phyloP scores from a whole-genome alignment of 176 grass and related monocot species.

The Phoenix dactylifera region DNA sequence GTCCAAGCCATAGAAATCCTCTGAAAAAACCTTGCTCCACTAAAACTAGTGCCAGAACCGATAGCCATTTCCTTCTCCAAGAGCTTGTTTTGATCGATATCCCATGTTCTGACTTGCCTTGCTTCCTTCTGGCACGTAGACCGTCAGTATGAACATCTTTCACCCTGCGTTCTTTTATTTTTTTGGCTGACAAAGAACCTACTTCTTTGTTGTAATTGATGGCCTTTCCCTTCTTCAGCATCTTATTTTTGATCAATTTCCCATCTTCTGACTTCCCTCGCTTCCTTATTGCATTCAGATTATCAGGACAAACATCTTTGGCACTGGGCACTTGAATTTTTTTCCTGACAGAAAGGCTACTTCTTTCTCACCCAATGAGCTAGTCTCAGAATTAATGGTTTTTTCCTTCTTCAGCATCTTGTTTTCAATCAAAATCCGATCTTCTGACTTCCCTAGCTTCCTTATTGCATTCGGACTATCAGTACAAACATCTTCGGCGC shows the following conservation, averaged over 20 bases:
- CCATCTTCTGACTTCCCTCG: not conserved
- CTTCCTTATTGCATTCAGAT: no score
- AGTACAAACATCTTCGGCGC: no score
- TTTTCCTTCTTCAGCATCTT: no score
- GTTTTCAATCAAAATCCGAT: not conserved
- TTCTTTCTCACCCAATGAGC: slow-evolving; percentile 16
- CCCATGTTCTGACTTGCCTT: slow-evolving; percentile 6
- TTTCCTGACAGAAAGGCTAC: not conserved
- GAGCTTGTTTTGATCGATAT: slow-evolving; percentile 2
- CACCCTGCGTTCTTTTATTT: no score
- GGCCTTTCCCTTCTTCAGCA: slow-evolving; percentile 9
- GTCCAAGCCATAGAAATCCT: slow-evolving; percentile 57
- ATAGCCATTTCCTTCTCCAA: slow-evolving; percentile 11
- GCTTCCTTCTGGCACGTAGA: not conserved
- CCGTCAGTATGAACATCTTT: no score
- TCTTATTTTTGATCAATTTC: not conserved
- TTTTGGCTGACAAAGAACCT: no score
- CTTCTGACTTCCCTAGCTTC: not conserved
- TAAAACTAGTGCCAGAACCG: slow-evolving; percentile 4
- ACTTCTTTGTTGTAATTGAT: no score
- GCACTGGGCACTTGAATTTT: no score
- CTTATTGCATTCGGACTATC: no score
- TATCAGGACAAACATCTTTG: no score
- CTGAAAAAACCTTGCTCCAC: slow-evolving; percentile 36
- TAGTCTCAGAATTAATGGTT: not conserved